Base-by-base conservation (phyloP, 805 yeast species). In the Spathaspora passalidarum region DNA sequence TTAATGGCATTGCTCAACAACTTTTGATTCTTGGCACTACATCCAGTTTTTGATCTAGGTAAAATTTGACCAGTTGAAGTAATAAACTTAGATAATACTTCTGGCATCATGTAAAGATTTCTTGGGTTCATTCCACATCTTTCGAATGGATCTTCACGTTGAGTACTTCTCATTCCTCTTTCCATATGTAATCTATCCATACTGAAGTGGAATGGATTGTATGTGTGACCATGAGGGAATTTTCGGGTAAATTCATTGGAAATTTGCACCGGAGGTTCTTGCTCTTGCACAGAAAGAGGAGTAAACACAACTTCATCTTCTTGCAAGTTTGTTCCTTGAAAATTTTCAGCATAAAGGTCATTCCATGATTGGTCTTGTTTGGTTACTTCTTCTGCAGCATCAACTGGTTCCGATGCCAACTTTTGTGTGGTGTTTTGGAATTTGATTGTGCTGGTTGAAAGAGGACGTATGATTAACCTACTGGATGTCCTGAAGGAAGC, bases 121-220 rank as follows among this genome's bases (percentile, higher is more conserved):
- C 78, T 63, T 23, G 96, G 95, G 56, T 87, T 78, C 32, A 84
- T 72, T 17, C 80, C 84, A 32, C 72, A 64, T 48, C 65, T 63
- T 48, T 70, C 77, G 53, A 80, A 76, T 36, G 75, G 66, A 50
- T 68, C 68, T 44, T 47, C 46, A 21, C 44, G 47, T 32, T 48
- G 47, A 47, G 58, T 38, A 52, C 50, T 43, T 43, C 57, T 54
- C 29, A 56, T 56, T 48, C 61, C 75, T 51, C 62, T 70, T 40
- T 79, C 82, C 54, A 80, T 76, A 49, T 75, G 70, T 32, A 79
- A 56, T 53, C 77, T 79, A 39, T 83, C 79, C 56, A 80, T 63
- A 23, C 87, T 78, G 55, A 88, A 88, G 62, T 88, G 96, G 65
- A 83, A 84, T 43, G 96, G 94, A 55, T 86, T 92, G 60, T 89